Percentiles rank a stretch among this genome's conserved stretches.
phyloP scores from a whole-genome alignment of 257 asterid species.

The Coffea canephora region DNA sequence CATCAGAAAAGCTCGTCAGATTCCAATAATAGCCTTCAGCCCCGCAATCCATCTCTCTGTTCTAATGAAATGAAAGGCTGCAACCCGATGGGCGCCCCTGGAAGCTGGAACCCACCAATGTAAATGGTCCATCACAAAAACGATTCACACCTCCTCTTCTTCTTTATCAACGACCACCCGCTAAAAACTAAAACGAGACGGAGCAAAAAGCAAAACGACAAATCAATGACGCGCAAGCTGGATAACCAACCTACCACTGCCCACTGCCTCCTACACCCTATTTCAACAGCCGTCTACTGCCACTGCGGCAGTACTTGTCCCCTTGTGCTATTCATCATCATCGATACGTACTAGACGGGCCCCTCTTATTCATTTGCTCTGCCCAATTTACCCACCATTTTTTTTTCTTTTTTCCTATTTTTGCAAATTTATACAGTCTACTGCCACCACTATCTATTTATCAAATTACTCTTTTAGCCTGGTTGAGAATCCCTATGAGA shows the following conservation, averaged over 20 bases:
- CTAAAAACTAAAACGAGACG: not conserved
- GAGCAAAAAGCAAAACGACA: not conserved
- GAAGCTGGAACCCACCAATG: conserved; percentile 5
- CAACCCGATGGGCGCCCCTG: not conserved
- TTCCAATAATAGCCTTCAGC: no score
- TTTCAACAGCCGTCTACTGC: conserved; percentile 3
- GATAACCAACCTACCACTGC: conserved; percentile 15
- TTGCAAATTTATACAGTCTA: not conserved
- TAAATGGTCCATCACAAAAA: not conserved
- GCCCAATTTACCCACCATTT: not conserved
- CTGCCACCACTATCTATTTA: not conserved
- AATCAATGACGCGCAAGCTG: not conserved
- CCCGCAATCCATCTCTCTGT: no score
- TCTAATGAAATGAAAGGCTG: not conserved
- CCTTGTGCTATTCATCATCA: not conserved
- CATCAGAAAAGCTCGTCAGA: not conserved
- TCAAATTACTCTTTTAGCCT: not conserved
- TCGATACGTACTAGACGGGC: not conserved
- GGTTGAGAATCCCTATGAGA: no score
- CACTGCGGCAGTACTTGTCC: not conserved
- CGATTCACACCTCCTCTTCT: no score
- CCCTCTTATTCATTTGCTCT: not conserved
- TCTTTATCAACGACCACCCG: no score
- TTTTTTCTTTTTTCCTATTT: not conserved
- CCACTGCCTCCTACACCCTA: not conserved